Conservation (phyloP, 306 rosid genomes). For the Dalbergia cochinchinensis region DNA sequence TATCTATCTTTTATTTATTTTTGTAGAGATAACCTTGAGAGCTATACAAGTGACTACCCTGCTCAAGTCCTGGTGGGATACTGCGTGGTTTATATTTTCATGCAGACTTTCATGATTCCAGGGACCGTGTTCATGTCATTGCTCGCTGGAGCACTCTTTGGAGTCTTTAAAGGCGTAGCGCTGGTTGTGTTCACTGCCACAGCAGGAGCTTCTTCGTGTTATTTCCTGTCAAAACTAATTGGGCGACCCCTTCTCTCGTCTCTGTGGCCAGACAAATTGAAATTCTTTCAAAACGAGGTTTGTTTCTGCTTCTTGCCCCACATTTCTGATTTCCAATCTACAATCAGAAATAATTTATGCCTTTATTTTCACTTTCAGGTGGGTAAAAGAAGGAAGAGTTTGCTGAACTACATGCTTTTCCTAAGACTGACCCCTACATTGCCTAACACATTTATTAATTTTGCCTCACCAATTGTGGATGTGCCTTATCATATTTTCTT, state of each 20-base stretch:
- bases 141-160: slow-evolving; percentile 97
- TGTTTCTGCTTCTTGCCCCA: slow-evolving; percentile 15
- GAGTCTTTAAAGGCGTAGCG: slow-evolving; percentile 88
- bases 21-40: slow-evolving; percentile 92
- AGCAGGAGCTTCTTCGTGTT: slow-evolving; percentile 98
- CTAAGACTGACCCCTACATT: slow-evolving; percentile 92
- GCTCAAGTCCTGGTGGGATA: slow-evolving; percentile 97
- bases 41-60: slow-evolving; percentile 97
- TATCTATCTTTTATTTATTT: slow-evolving; percentile 32
- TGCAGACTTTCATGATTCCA: slow-evolving; percentile 99
- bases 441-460: slow-evolving; percentile 93
- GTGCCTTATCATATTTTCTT: slow-evolving; percentile 94
- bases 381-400: slow-evolving; percentile 74
- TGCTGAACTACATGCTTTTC: slow-evolving; percentile 97
- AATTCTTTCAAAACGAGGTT: slow-evolving; percentile 88
- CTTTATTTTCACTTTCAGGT: slow-evolving; percentile 64
- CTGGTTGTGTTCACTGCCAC: slow-evolving; percentile 92
- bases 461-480: slow-evolving; percentile 96
- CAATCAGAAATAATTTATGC: slow-evolving; percentile 8
- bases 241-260: slow-evolving; percentile 85
- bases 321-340: slow-evolving; percentile 1
- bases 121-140: slow-evolving; percentile 99
- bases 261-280: slow-evolving; percentile 89
- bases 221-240: slow-evolving; percentile 81
- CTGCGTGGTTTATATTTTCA: slow-evolving; percentile 93